Evolutionary conservation across 768 basidiomycete species (phyloP), one percentile per base, ranked within the genome.

Genomic region (Epithele typhae): DNA sequence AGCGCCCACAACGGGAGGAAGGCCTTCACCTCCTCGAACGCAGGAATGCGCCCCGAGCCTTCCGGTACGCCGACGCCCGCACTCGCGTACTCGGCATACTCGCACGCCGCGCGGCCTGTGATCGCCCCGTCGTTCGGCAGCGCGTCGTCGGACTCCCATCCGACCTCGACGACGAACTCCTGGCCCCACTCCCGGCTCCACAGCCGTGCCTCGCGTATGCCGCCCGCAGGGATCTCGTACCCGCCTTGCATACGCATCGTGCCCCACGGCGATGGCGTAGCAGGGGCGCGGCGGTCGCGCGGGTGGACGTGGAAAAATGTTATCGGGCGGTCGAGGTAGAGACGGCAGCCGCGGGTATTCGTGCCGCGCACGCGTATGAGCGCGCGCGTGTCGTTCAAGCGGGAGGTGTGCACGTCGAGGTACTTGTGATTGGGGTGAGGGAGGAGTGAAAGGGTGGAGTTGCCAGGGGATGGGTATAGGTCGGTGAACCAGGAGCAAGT

Each of bases 1-100:
- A 71, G 69, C 9, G 75, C 80, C 86, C 87, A 89, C 37, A 73
- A 65, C 17, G 87, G 87, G 48, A 87, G 60, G 60, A 82, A 84
- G 6, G 62, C 58, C 6, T 86, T 58, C 22, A 77, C 73, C 58
- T 89, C 86, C 59, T 87, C 84, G 37, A 78, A 68, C 3, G 85
- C 84, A 4, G 86, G 85, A 17, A 88, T 84, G 64, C 69, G 75
- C 24, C 64, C 72, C 17, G 56, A 49, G 19, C 39, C 46, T 33
- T 19, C 18, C 30, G 9, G 30, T 32, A 34, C 27, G 1, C 49
- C 54, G 21, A 56, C 50, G 5, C 53, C 36, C 17, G 60, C 79
- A 55, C 76, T 77, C 62, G 78, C 76, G 54, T 81, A 80, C 57
- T 87, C 84, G n/a, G 72, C 76, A 79, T 82, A 86, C 45, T 77